Percentiles rank a stretch among this genome's conserved stretches.
phyloP scores from a whole-genome alignment of 2,329 filamentous ascomycete species.

The Trichophyton simii region DNA sequence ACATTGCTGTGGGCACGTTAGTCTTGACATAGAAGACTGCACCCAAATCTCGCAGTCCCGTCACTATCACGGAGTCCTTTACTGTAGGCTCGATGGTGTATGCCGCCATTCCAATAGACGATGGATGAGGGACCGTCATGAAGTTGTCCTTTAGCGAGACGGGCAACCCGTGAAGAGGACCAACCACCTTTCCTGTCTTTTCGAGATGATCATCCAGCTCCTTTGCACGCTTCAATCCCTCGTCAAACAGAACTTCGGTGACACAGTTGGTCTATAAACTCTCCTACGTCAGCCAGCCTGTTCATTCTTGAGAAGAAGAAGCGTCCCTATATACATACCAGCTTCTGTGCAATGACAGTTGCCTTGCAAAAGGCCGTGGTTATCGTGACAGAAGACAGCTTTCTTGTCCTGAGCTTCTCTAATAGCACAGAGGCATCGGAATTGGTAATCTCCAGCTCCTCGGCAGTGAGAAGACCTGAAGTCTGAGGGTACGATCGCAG shows the following conservation, averaged over 20 bases:
- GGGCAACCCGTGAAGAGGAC: constrained; percentile 32
- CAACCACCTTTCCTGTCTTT: constrained; percentile 32
- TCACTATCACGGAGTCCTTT: constrained; percentile 23
- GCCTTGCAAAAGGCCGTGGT: constrained; percentile 28
- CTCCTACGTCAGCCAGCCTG: neutral
- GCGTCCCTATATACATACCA: neutral
- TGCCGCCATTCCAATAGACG: constrained; percentile 13
- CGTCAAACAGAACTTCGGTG: constrained; percentile 44
- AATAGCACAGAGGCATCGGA: constrained; percentile 25
- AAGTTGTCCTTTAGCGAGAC: constrained; percentile 33
- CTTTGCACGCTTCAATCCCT: constrained; percentile 25
- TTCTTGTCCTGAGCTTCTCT: constrained; percentile 23
- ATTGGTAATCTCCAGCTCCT: constrained; percentile 41
- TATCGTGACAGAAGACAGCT: constrained; percentile 12
- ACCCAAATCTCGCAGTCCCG: constrained; percentile 29
- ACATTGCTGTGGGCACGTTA: constrained; percentile 29
- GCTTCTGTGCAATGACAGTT: constrained; percentile 28
- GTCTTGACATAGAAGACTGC: constrained; percentile 33
- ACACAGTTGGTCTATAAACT: constrained; percentile 46
- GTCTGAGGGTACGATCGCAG: constrained; percentile 13
- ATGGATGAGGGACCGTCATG: constrained; percentile 19
- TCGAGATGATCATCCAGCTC: constrained; percentile 22
- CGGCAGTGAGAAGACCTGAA: constrained; percentile 48
- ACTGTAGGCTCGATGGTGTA: constrained; percentile 16
- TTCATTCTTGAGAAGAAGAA: neutral